phyloP scores from a whole-genome alignment of 2,329 filamentous ascomycete genomes.

The Metarhizium brunneum region DNA sequence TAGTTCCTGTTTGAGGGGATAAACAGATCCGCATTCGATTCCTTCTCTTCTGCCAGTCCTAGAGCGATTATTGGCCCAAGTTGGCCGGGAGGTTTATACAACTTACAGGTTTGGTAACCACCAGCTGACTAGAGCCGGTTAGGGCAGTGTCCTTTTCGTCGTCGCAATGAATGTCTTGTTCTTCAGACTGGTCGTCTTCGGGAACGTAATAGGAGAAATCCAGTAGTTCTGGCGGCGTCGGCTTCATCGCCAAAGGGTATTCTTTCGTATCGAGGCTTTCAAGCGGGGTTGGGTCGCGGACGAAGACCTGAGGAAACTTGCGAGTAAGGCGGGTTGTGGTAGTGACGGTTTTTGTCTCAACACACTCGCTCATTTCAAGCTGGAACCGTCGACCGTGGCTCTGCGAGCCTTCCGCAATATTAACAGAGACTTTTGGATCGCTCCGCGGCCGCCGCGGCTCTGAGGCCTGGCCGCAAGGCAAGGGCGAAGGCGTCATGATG shows the following conservation, averaged over 20 bases:
- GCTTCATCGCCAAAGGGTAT: conserved; percentile 77
- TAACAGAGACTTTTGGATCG: conserved; percentile 35
- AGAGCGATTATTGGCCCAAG: background rate
- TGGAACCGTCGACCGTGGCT: conserved; percentile 32
- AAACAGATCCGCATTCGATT: background rate
- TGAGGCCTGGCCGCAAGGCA: conserved; percentile 24
- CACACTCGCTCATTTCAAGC: conserved; percentile 53
- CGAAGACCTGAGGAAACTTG: conserved; percentile 75
- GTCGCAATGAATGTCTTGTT: conserved; percentile 17
- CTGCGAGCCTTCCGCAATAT: conserved; percentile 32
- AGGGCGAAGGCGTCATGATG: conserved; percentile 29
- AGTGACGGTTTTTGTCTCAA: conserved; percentile 66
- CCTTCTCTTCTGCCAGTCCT: background rate
- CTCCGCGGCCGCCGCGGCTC: conserved; percentile 25
- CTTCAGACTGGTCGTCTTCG: conserved; percentile 10
- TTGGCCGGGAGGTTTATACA: background rate
- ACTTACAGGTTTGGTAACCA: conserved; percentile 14
- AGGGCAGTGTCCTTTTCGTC: conserved; percentile 10
- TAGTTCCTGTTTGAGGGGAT: background rate
- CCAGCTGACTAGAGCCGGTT: background rate
- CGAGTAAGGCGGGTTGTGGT: conserved; percentile 85
- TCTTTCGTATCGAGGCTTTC: conserved; percentile 73
- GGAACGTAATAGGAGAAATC: conserved; percentile 65
- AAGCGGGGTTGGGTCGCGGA: conserved; percentile 63
- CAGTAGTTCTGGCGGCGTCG: conserved; percentile 70